These are phyloP conservation scores for Chenopodium album DNA, from an alignment of 148 eudicot genomes.

Conservation along the genomic window DNA sequence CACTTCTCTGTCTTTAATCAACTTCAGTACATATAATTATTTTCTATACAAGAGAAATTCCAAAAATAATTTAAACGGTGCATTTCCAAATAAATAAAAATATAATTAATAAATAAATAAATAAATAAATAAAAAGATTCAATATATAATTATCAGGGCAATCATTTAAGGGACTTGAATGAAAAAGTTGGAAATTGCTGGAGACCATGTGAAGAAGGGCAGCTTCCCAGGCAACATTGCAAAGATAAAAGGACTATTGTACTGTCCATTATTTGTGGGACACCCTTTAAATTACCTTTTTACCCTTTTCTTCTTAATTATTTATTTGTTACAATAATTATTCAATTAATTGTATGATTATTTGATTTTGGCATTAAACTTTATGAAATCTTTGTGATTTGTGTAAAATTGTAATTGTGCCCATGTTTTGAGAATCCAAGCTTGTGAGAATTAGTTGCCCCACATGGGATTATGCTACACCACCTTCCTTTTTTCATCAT, in stretches of 20 bases:
- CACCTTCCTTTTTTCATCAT: constrained; percentile 25
- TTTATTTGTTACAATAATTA: neutral
- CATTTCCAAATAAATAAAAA: neutral
- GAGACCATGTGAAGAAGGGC: constrained; percentile 34
- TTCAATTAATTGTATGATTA: neutral
- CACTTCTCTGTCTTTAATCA: neutral
- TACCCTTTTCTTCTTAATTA: neutral
- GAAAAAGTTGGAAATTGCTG: constrained; percentile 23
- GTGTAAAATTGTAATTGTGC: constrained; percentile 7
- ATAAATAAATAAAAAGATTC: neutral
- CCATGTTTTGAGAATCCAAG: constrained; percentile 28
- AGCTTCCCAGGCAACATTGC: constrained; percentile 23
- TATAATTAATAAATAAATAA: too few relatives aligned
- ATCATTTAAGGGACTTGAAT: constrained; percentile 6
- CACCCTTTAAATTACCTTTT: neutral
- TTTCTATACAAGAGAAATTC: neutral
- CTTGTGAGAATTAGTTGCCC: constrained; percentile 24
- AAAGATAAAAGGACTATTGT: constrained; percentile 2
- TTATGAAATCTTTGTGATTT: constrained; percentile 1
- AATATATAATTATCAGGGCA: neutral
- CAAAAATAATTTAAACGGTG: neutral
- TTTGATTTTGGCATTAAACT: neutral
- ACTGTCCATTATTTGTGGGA: constrained; percentile 23
- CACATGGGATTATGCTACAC: constrained; percentile 37
- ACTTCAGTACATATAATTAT: neutral